Evolutionary conservation across 768 basidiomycete genomes (phyloP).

Genomic region (Gloeopeniophorella convolvens): DNA sequence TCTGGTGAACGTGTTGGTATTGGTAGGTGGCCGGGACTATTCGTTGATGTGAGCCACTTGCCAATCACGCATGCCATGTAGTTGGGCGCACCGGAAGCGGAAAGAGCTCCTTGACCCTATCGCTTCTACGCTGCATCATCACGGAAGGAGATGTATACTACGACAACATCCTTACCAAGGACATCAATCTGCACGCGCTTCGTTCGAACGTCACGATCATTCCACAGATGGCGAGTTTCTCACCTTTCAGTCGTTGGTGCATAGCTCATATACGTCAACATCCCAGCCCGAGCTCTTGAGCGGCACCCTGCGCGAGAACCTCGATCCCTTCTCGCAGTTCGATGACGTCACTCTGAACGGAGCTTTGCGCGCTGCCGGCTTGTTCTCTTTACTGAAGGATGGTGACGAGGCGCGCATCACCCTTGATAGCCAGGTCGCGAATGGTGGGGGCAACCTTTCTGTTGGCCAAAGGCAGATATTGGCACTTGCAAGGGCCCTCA

Average conservation of each 20-base stretch:
- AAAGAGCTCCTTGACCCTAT: constrained; percentile 46
- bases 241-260: too few relatives aligned
- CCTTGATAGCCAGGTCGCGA: constrained; percentile 39
- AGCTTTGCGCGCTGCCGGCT: constrained; percentile 42
- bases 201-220: constrained; percentile 53
- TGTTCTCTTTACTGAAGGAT: constrained; percentile 36
- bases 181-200: constrained; percentile 47
- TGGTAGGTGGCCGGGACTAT: constrained; percentile 36
- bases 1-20: constrained; percentile 55
- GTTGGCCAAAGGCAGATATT: constrained; percentile 59
- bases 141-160: constrained; percentile 47
- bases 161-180: constrained; percentile 41
- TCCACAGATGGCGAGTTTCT: constrained; percentile 48
- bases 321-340: constrained; percentile 54
- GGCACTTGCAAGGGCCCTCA: constrained; percentile 52
- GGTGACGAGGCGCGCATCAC: constrained; percentile 33
- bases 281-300: constrained; percentile 43
- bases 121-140: constrained; percentile 47
- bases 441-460: constrained; percentile 40
- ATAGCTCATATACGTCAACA: too few relatives aligned
- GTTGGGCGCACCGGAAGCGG: constrained; percentile 58
- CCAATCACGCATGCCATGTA: constrained; percentile 17
- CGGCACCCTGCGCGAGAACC: constrained; percentile 49
- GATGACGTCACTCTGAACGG: constrained; percentile 47
- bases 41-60: neutral